phyloP scores from a whole-genome alignment of 2,329 filamentous ascomycete genomes.

The Venturia oleaginea region DNA sequence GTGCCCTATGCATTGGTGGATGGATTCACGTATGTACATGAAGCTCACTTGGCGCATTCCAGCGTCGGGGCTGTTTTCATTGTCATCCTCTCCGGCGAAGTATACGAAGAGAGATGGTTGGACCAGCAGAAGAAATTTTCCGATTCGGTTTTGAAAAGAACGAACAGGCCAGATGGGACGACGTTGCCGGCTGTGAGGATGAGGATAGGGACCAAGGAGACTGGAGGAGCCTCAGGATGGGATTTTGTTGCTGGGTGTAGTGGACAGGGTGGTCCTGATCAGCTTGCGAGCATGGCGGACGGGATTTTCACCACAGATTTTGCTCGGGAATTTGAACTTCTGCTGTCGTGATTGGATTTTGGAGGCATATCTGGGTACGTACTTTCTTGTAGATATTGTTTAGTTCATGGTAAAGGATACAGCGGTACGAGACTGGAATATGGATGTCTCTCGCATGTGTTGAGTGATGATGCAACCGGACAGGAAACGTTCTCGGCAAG shows the following conservation, averaged over 20 bases:
- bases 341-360: not conserved
- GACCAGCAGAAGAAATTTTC: constrained; percentile 5
- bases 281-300: not conserved
- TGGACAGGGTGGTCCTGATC: not conserved
- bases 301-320: not conserved
- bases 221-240: not conserved
- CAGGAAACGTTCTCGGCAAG: not conserved
- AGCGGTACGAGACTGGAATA: not conserved
- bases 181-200: not conserved
- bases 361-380: not conserved
- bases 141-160: not conserved
- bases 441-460: not conserved
- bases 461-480: not conserved
- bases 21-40: constrained; percentile 56
- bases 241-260: not conserved
- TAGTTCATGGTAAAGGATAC: not conserved
- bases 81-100: not conserved
- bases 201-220: not conserved
- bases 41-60: constrained; percentile 44
- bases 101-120: not conserved
- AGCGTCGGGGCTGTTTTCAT: constrained; percentile 7
- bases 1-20: constrained; percentile 58
- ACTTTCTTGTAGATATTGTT: not conserved
- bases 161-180: not conserved
- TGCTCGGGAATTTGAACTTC: not conserved